Evolutionary conservation across 805 yeast genomes (phyloP), one percentile per base, ranked within the genome.

Genomic region (Wickerhamiella musiphila): DNA sequence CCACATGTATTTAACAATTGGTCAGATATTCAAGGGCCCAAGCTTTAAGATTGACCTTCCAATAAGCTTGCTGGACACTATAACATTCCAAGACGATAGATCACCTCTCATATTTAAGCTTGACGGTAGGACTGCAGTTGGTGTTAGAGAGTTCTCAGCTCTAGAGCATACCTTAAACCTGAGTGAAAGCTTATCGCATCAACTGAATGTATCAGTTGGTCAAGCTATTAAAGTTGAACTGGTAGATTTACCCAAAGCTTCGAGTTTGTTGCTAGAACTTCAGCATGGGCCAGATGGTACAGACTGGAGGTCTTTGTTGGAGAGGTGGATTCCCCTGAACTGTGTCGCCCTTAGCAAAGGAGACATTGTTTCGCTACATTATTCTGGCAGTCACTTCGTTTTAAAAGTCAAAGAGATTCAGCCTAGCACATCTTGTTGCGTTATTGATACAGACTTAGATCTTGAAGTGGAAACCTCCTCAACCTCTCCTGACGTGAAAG

Each of bases 231-330:
- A 18, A 0, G 38, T 62, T 3, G 40, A 45, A 20, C 38, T 55
- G 13, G 52, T 39, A 1, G 36, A 42, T 1, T 47, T 67, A 3
- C 70, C 73, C 2, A 62, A 60, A 32, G 74, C 70, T 8, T 51
- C 67, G 1, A 51, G 51, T 6, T 53, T 70, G 28, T 52, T 52
- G 6, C 41, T 70, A 23, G 58, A 57, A 33, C 68, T 71, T 0
- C 39, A 10, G 26, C n/a, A n/a, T n/a, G n/a, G n/a, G n/a, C 43
- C 35, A 32, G 45, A 43, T 11, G 46, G 46, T n/a, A 13, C 36
- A 12, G 69, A 66, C 49, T 70, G 74, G 71, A 68, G 68, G 43
- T 60, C 57, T 41, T 56, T 67, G 37, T 52, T 70, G 21, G 77
- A 70, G 42, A 52, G 64, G 7, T 57, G 60, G 35, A 49, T 70